These are phyloP conservation scores for Syncephalastrum monosporum DNA, from an alignment of 371 early-diverging fungal species.

Conservation along the genomic window DNA sequence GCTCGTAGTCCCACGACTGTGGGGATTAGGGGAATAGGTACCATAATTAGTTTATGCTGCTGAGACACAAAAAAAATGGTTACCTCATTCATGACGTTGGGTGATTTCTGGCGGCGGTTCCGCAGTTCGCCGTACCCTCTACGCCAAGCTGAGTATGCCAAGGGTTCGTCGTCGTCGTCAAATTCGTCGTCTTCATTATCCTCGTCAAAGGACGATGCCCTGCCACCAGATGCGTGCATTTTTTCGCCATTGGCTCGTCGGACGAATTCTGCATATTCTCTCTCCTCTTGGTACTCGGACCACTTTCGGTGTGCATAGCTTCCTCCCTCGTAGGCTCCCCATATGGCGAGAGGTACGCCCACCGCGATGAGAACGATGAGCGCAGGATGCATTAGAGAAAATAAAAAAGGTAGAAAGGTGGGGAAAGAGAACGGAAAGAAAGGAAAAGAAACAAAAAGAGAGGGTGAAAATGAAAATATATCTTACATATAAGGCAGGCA, in stretches of 20 bases:
- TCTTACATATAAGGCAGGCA: slow-evolving; percentile 1
- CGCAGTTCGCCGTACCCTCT: slow-evolving; percentile 4
- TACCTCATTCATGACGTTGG: slow-evolving; percentile 1
- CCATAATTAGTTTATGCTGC: background rate
- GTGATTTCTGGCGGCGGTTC: slow-evolving; percentile 2
- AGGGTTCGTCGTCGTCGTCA: slow-evolving; percentile 25
- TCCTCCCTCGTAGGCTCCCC: slow-evolving; percentile 30
- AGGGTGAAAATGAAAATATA: slow-evolving; percentile 5
- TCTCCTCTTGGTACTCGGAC: slow-evolving; percentile 24
- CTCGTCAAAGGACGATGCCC: slow-evolving; percentile 6
- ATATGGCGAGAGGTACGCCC: slow-evolving; percentile 16
- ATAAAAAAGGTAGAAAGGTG: background rate
- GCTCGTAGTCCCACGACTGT: slow-evolving; percentile 16
- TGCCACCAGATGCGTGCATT: background rate
- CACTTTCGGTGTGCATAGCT: slow-evolving; percentile 25
- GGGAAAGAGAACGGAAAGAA: background rate
- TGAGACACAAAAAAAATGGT: slow-evolving; percentile 1
- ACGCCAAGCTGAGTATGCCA: slow-evolving; percentile 9
- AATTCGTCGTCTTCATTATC: slow-evolving; percentile 14
- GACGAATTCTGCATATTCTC: slow-evolving; percentile 32
- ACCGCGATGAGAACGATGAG: slow-evolving; percentile 19
- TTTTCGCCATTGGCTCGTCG: slow-evolving; percentile 23
- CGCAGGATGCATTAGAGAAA: slow-evolving; percentile 26
- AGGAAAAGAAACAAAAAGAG: background rate
- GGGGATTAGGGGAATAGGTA: too few relatives aligned